These are phyloP conservation scores for Xylaria sp. DNA, from an alignment of 2,329 filamentous ascomycete species.

Conservation along the genomic window DNA sequence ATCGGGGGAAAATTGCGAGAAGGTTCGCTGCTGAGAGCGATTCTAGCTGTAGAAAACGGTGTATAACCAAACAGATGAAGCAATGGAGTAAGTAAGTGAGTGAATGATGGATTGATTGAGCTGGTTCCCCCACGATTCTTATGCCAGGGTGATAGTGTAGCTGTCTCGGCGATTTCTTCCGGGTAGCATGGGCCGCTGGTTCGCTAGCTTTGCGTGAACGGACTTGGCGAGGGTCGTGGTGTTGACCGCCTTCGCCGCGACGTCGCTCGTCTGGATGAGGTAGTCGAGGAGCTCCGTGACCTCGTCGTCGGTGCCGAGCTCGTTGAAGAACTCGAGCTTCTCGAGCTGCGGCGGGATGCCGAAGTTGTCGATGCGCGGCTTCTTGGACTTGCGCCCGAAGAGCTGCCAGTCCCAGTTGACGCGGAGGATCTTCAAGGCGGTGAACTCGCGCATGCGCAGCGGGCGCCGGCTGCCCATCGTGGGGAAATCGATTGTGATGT, in stretches of 20 bases:
- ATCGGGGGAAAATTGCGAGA: neutral
- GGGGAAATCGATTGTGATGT: slow-evolving; percentile 52
- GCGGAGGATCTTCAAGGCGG: slow-evolving; percentile 47
- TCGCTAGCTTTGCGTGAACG: slow-evolving; percentile 19
- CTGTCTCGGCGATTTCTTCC: slow-evolving; percentile 23
- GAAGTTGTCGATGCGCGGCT: slow-evolving; percentile 53
- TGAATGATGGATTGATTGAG: neutral
- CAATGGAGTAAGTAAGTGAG: neutral
- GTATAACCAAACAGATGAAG: neutral
- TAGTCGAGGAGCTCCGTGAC: slow-evolving; percentile 52
- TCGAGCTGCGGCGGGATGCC: slow-evolving; percentile 54
- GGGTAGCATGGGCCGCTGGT: slow-evolving; percentile 10
- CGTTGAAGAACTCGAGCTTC: slow-evolving; percentile 53
- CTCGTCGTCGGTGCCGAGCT: slow-evolving; percentile 53
- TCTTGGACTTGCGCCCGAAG: slow-evolving; percentile 52
- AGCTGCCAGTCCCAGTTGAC: slow-evolving; percentile 56
- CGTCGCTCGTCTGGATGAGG: slow-evolving; percentile 46
- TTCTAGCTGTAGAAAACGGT: neutral
- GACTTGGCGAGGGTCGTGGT: slow-evolving; percentile 44
- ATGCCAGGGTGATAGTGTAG: slow-evolving; percentile 21
- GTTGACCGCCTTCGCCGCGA: slow-evolving; percentile 47
- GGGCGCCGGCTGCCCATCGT: slow-evolving; percentile 48
- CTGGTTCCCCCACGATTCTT: neutral
- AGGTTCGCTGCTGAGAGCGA: too few species aligned
- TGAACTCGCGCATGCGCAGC: slow-evolving; percentile 52